Evolutionary conservation across 495 filamentous ascomycete species (phyloP), one percentile per base, ranked within the genome.

Genomic region (Penicillium tannophilum): DNA sequence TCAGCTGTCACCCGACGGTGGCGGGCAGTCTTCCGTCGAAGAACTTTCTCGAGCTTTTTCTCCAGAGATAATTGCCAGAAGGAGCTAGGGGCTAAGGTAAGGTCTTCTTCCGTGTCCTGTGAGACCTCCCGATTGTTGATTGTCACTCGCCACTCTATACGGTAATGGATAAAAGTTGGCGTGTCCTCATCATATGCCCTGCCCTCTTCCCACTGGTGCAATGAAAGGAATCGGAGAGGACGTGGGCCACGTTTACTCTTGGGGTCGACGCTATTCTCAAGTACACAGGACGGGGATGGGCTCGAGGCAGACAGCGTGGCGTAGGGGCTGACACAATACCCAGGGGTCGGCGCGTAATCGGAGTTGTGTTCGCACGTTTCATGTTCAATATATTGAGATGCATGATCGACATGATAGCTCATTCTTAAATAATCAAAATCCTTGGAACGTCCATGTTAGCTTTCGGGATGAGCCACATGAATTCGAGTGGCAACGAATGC

Each of bases 81-180:
- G 33, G 9, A 6, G 35, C 52, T 56, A 19, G 65, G 63, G 43
- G 51, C 63, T 24, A 69, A 63, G 46, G 36, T 62, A 11, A 70
- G 11, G 42, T 71, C 58, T n/a, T 58, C 51, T 52, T 73, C 72
- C 17, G 64, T 73, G 44, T 72, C 66, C 54, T 61, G 62, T 24
- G 53, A 44, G 8, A 73, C 56, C 26, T 42, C 48, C 58, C 63
- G 60, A 14, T 71, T 71, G 26, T 72, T 71, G 19, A 76, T 24
- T 33, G 53, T 58, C 11, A 74, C 58, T 56, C 65, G 65, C 69
- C 64, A 76, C 55, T 73, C 70, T 51, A 76, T 75, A 17, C 58
- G 61, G 51, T 74, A 76, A 58, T 74, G 64, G 46, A 75, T 66
- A 62, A 50, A 73, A 54, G 26, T 70, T 41, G 66, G 71, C 47